A percentile compares a stretch with the other conserved stretches of the same genome.
phyloP scores from a whole-genome alignment of 2,329 filamentous ascomycete genomes.

The Colletotrichum liriopes region DNA sequence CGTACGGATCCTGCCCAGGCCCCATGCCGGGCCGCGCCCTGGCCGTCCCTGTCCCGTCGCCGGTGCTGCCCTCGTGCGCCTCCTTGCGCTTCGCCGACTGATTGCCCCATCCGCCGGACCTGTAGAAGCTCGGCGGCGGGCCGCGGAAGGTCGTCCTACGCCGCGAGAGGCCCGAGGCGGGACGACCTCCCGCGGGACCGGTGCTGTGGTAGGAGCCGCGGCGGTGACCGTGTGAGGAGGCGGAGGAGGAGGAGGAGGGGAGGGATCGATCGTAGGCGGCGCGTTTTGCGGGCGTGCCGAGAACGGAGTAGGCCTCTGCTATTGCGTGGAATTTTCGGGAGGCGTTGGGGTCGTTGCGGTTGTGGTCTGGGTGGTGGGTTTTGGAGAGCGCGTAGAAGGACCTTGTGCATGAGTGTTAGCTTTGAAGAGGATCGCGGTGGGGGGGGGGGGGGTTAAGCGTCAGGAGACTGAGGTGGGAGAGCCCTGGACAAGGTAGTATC shows the following conservation, averaged over 20 bases:
- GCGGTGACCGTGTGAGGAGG: slow-evolving; percentile 50
- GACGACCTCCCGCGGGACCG: slow-evolving; percentile 79
- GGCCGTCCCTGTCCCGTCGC: slow-evolving; percentile 39
- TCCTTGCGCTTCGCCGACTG: slow-evolving; percentile 72
- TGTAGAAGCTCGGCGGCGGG: slow-evolving; percentile 91
- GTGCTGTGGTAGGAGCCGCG: slow-evolving; percentile 69
- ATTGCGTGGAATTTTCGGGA: slow-evolving; percentile 85
- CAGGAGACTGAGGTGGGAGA: not conserved
- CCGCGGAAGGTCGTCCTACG: slow-evolving; percentile 84
- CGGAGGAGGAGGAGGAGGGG: slow-evolving; percentile 51
- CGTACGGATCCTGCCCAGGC: slow-evolving; percentile 67
- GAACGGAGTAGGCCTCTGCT: slow-evolving; percentile 85
- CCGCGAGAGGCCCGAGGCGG: slow-evolving; percentile 85
- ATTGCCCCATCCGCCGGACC: slow-evolving; percentile 82
- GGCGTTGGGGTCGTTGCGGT: slow-evolving; percentile 82
- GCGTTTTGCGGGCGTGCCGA: slow-evolving; percentile 82
- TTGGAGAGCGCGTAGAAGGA: slow-evolving; percentile 95
- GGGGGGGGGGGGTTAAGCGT: not conserved
- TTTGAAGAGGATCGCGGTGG: not conserved
- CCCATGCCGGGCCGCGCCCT: slow-evolving; percentile 67
- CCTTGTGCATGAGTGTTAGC: slow-evolving; percentile 53
- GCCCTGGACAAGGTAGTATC: not conserved
- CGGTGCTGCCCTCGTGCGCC: slow-evolving; percentile 63
- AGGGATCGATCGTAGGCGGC: slow-evolving; percentile 85
- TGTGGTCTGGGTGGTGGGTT: slow-evolving; percentile 91